phyloP scores from a whole-genome alignment of 495 filamentous ascomycete genomes.

The Stereocaulon alpinum region DNA sequence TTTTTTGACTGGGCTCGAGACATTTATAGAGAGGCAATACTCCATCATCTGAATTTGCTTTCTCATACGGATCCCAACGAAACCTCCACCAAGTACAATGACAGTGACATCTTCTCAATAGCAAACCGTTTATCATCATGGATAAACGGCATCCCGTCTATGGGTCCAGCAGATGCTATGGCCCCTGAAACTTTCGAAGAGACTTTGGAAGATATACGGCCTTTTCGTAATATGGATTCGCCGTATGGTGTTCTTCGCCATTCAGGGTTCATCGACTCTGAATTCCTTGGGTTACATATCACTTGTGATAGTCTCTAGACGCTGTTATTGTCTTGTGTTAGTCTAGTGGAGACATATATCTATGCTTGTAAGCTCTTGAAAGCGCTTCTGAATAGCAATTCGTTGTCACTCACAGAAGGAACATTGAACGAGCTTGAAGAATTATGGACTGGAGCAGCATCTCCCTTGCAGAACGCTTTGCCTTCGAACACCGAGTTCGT shows the following conservation, averaged over 20 bases:
- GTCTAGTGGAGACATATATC: too few species aligned
- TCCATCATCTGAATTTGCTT: background rate
- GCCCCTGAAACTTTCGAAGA: background rate
- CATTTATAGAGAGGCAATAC: conserved; percentile 16
- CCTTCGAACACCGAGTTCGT: too few species aligned
- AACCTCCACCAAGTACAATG: background rate
- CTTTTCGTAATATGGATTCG: background rate
- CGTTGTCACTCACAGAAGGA: too few species aligned
- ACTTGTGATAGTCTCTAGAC: too few species aligned
- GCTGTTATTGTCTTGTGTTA: too few species aligned
- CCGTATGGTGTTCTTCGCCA: background rate
- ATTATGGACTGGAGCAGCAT: too few species aligned
- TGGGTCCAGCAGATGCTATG: background rate
- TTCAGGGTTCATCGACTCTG: too few species aligned
- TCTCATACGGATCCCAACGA: background rate
- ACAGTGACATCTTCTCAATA: background rate
- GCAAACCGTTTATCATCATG: background rate
- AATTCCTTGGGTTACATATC: too few species aligned
- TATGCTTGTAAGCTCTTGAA: too few species aligned
- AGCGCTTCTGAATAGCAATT: too few species aligned
- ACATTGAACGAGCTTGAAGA: too few species aligned
- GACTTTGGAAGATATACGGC: background rate
- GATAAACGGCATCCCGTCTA: background rate
- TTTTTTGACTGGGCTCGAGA: conserved; percentile 31
- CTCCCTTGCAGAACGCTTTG: too few species aligned